phyloP scores from a whole-genome alignment of 192 early-diverging fungal genomes.

The Glomus cerebriforme region DNA sequence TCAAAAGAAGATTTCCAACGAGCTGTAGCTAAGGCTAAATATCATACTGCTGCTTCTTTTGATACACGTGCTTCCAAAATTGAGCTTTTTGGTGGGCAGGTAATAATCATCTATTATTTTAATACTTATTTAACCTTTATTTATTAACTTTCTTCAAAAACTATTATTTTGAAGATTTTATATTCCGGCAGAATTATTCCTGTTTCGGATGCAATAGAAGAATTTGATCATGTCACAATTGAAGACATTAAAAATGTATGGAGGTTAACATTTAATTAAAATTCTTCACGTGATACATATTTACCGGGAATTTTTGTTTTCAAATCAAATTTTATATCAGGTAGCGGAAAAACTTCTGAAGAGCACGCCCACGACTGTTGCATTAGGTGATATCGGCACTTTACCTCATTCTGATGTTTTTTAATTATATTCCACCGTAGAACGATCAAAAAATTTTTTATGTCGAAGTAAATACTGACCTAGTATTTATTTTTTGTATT shows the following conservation, averaged over 20 bases:
- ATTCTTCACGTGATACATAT: neutral
- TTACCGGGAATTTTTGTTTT: neutral
- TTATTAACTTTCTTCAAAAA: constrained; percentile 29
- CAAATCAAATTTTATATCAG: constrained; percentile 42
- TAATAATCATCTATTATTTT: constrained; percentile 34
- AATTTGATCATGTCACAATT: constrained; percentile 58
- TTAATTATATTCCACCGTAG: constrained; percentile 3
- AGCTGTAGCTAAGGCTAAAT: constrained; percentile 68
- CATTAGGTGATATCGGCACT: constrained; percentile 67
- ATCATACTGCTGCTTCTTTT: constrained; percentile 48
- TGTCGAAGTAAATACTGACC: neutral
- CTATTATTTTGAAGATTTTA: constrained; percentile 44
- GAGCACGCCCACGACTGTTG: constrained; percentile 77
- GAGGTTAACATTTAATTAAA: neutral
- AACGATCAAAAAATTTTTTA: neutral
- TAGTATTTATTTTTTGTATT: neutral
- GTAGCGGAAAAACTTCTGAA: constrained; percentile 64
- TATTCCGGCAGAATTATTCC: constrained; percentile 34
- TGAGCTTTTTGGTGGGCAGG: constrained; percentile 53
- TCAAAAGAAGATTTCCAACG: constrained; percentile 60
- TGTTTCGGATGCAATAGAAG: constrained; percentile 41
- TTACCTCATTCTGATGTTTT: constrained; percentile 81
- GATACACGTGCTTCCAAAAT: constrained; percentile 51
- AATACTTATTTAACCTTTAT: constrained; percentile 33
- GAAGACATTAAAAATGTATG: constrained; percentile 64